Evolutionary conservation across 352 stramenopile genomes (phyloP).

Genomic region (Pythium utonaiense): DNA sequence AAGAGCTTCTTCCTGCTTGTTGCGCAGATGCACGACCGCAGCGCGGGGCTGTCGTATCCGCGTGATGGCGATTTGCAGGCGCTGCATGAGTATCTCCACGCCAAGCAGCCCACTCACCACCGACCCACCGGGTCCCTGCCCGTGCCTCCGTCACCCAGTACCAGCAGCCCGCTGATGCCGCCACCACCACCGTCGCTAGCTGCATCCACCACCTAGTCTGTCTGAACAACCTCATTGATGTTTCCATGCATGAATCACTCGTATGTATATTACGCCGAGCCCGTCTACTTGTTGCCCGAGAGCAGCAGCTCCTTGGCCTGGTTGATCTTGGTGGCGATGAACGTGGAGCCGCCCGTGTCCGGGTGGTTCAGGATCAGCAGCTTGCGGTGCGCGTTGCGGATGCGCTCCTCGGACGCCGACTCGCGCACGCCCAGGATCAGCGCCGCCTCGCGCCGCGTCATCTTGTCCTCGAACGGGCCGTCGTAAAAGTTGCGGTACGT

Average conservation of each 20-base stretch:
- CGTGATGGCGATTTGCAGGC: constrained; percentile 21
- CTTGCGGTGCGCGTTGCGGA: constrained; percentile 98
- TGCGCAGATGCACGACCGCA: constrained; percentile 33
- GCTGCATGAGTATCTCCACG: constrained; percentile 34
- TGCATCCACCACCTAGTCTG: background rate
- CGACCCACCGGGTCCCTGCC: background rate
- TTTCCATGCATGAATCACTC: background rate
- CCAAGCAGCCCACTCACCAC: background rate
- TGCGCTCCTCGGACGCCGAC: constrained; percentile 91
- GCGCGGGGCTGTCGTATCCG: constrained; percentile 31
- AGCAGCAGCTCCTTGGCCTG: constrained; percentile 98
- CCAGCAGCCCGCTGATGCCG: background rate
- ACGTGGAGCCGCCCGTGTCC: constrained; percentile 98
- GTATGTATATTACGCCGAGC: background rate
- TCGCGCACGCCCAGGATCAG: constrained; percentile 98
- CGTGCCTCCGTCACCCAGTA: background rate
- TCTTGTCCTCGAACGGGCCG: constrained; percentile 98
- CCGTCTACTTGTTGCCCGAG: constrained; percentile 21
- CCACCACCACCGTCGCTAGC: background rate
- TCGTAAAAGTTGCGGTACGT: constrained; percentile 93
- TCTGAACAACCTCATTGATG: background rate
- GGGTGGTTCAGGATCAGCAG: constrained; percentile 99
- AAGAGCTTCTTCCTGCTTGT: constrained; percentile 56
- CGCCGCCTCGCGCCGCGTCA: constrained; percentile 98
- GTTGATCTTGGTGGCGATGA: constrained; percentile 99